Evolutionary conservation across 176 grass and related monocot species (phyloP).

Genomic region (Tuctoria greenei): DNA sequence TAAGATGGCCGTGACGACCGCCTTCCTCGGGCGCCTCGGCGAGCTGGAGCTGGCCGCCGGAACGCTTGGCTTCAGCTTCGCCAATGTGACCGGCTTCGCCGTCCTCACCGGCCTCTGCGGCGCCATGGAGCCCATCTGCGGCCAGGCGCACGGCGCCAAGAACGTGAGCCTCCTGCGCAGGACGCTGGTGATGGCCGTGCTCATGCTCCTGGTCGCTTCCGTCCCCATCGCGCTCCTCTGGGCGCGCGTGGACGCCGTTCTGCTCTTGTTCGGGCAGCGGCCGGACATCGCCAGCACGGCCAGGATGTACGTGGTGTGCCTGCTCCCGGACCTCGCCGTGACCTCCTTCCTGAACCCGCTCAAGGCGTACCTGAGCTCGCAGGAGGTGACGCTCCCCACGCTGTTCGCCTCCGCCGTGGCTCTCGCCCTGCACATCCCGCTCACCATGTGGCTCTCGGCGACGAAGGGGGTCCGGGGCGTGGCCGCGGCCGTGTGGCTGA

Average conservation of each 20-base stretch:
- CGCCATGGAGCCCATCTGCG: slow-evolving; percentile 94
- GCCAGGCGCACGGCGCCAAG: slow-evolving; percentile 81
- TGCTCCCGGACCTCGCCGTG: slow-evolving; percentile 74
- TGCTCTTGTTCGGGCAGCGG: slow-evolving; percentile 66
- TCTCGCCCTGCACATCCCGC: slow-evolving; percentile 63
- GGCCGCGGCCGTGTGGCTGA: slow-evolving; percentile 65
- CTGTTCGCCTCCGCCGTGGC: slow-evolving; percentile 53
- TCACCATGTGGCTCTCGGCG: slow-evolving; percentile 51
- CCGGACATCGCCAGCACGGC: slow-evolving; percentile 54
- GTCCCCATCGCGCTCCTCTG: slow-evolving; percentile 68
- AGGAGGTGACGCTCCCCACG: slow-evolving; percentile 73
- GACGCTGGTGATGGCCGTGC: slow-evolving; percentile 62
- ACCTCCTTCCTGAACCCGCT: slow-evolving; percentile 67
- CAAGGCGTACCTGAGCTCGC: slow-evolving; percentile 76
- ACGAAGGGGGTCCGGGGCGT: slow-evolving; percentile 62
- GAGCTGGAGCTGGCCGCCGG: slow-evolving; percentile 74
- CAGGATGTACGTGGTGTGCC: slow-evolving; percentile 41
- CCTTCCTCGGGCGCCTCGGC: slow-evolving; percentile 77
- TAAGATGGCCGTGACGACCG: slow-evolving; percentile 65
- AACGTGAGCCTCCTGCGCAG: slow-evolving; percentile 65
- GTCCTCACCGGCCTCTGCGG: slow-evolving; percentile 70
- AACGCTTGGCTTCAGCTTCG: slow-evolving; percentile 81
- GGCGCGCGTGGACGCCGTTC: slow-evolving; percentile 65
- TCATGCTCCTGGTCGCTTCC: slow-evolving; percentile 55
- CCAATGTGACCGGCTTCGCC: slow-evolving; percentile 83